phyloP scores from a whole-genome alignment of 2,329 filamentous ascomycete genomes.

The Fusarium duplospermum region DNA sequence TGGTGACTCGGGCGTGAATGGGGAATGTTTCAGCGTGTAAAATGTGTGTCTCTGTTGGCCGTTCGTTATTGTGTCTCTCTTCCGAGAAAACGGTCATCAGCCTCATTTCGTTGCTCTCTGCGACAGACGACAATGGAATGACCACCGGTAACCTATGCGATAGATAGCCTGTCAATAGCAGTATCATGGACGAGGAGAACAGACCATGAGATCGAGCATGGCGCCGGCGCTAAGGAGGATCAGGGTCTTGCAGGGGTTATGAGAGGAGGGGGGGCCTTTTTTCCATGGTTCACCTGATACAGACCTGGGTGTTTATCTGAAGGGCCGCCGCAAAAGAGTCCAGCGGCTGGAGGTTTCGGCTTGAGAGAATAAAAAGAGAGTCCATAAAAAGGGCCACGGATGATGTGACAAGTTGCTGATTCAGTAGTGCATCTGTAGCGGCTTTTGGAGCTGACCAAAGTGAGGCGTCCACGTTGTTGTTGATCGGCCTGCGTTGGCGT shows the following conservation, averaged over 20 bases:
- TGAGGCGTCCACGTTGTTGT: slow-evolving; percentile 23
- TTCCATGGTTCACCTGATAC: slow-evolving; percentile 12
- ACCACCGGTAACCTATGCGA: slow-evolving; percentile 1
- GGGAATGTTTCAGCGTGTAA: not conserved
- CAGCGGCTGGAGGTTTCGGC: not conserved
- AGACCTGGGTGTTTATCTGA: slow-evolving; percentile 8
- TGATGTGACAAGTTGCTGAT: slow-evolving; percentile 30
- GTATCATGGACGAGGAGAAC: slow-evolving; percentile 18
- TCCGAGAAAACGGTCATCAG: not conserved
- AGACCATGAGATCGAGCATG: slow-evolving; percentile 30
- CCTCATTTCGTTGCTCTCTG: slow-evolving; percentile 7
- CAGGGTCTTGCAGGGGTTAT: slow-evolving; percentile 37
- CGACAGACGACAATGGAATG: slow-evolving; percentile 25
- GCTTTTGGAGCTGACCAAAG: slow-evolving; percentile 14
- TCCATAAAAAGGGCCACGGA: not conserved
- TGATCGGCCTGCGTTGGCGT: slow-evolving; percentile 16
- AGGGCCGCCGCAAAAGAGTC: not conserved
- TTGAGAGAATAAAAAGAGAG: not conserved
- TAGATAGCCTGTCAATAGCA: slow-evolving; percentile 24
- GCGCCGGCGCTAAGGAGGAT: slow-evolving; percentile 27
- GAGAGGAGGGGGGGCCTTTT: not conserved
- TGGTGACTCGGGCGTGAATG: not conserved
- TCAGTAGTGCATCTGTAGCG: slow-evolving; percentile 13
- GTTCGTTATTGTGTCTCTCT: not conserved
- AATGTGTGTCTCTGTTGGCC: not conserved